Base-by-base conservation (phyloP, 805 yeast genomes). In the Kodamaea leandrae region DNA sequence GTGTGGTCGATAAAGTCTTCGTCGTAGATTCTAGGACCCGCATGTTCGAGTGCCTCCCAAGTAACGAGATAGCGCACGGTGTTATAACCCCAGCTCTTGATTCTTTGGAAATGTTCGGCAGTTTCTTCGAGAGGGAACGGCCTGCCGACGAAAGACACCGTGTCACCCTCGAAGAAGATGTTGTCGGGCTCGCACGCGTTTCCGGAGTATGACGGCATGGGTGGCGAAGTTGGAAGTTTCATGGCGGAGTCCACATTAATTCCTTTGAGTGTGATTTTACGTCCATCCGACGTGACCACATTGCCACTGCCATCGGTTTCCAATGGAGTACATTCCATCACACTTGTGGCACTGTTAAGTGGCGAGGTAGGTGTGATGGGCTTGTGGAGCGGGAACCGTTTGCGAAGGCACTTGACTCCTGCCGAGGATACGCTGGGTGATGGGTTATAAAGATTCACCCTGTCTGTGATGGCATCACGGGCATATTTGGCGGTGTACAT, bases 11-110 rank as follows among this genome's bases (percentile, higher is more conserved):
- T 74, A 53, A 77, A 90, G 14, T 80, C 88, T 18, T 76, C 78
- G 59, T 90, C 97, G 56, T 89, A 90, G 7, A 60, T 59, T 0
- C 86, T 93, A 0, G 97, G 97, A 0, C 96, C 96, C 35, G 64
- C 69, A 52, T 90, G 96, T 59, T 90, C 97, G 6, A 90, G 54
- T 0, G 96, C 91, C 58, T 90, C 97, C 97, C 97, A 90, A 1
- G 95, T 83, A 37, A 86, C 68, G 14, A 88, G 66, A 57, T 81
- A 85, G 42, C 97, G 65, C 15, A 90, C 73, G 2, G 83, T 74
- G 57, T 89, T 90, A 61, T 76, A 87, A 1, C 97, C 97, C 77
- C 90, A 77, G 5, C 80, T 68, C 56, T 83, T 86, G 55, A 90
- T 77, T 43, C 95, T 68, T 8, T 60, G 65, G 32, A 90, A 66